Evolutionary conservation across 306 rosid species (phyloP), one percentile per base, ranked within the genome.

Genomic region (Mucuna pruriens): DNA sequence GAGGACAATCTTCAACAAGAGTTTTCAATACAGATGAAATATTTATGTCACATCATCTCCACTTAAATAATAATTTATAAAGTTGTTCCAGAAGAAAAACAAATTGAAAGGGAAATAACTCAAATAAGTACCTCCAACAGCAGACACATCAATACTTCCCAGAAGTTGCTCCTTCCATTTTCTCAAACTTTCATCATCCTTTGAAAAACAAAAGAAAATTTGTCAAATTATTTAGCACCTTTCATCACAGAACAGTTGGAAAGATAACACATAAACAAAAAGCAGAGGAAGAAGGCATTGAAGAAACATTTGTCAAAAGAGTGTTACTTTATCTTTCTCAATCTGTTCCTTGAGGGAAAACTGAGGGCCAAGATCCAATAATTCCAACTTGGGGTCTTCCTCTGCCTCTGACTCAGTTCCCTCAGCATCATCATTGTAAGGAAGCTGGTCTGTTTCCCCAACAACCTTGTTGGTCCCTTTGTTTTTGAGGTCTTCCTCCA

Each of bases 131-230:
- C 98, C 98, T 87, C 94, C 97, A 84, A 89, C 90, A 69, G 89
- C 70, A 61, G 92, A 86, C 64, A 92, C 81, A 86, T 94, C 98
- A 75, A 94, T 89, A 85, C 87, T 76, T 26, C 96, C 98, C 74
- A 94, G 91, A 83, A 92, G 94, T 70, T 91, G 96, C 26, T 91
- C 96, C 83, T 94, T 94, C 98, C 98, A 94, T 85, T 87, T 92
- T 84, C 96, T 90, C 86, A 94, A 84, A 79, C 98, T 94, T 67
- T 90, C 93, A 78, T 92, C 98, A 79, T 94, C 97, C 98, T 94
- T 45, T 1, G 26, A 76, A 80, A 40, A 12, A 62, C 46, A 86
- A 51, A 3, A n/a, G 12, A 12, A 72, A 60, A 67, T 19, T 15
- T 38, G 51, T 19, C 2, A 11, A 75, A 16, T 20, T 34, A 29